Evolutionary conservation across 805 yeast species (phyloP), one percentile per base, ranked within the genome.

Genomic region (Kodamaea fukazawae): DNA sequence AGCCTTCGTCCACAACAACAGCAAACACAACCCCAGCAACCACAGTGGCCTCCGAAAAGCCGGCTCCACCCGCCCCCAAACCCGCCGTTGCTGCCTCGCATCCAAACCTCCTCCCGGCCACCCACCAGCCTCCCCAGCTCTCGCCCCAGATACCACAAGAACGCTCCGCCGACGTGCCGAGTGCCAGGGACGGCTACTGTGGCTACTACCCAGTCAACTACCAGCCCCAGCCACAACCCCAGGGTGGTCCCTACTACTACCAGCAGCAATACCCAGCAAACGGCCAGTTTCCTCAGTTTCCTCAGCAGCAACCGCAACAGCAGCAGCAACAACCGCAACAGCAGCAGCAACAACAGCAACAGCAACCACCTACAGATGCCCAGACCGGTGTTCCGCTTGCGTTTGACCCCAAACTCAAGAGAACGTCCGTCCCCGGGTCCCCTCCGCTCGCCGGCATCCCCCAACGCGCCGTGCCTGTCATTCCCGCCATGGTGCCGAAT

Each of bases 381-480:
- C n/a, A n/a, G n/a, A n/a, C n/a, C n/a, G n/a, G n/a, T n/a, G n/a
- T n/a, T n/a, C n/a, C n/a, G n/a, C n/a, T n/a, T n/a, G n/a, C n/a
- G 23, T 20, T 6, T 20, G 23, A 20, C 23, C 23, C 23, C 23
- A 20, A 8, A 5, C 23, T 6, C 5, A 20, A 8, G 23, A 20
- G 23, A 20, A 5, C 23, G 5, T 20, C 23, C 8, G 23, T 38
- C 42, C 20, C 45, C 35, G 23, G n/a, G n/a, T n/a, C n/a, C n/a
- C n/a, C n/a, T n/a, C n/a, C n/a, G n/a, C n/a, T n/a, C n/a, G n/a
- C n/a, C n/a, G n/a, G n/a, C n/a, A n/a, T 36, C 27, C 26, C 42
- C 32, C 22, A 43, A 38, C 3, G 43, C 7, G 36, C 13, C 30
- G 30, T 25, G 17, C 36, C 43, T 6, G 36, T 33, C 29, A 32